phyloP scores from a whole-genome alignment of 2,329 filamentous ascomycete genomes.

The Fusarium pseudograminearum region DNA sequence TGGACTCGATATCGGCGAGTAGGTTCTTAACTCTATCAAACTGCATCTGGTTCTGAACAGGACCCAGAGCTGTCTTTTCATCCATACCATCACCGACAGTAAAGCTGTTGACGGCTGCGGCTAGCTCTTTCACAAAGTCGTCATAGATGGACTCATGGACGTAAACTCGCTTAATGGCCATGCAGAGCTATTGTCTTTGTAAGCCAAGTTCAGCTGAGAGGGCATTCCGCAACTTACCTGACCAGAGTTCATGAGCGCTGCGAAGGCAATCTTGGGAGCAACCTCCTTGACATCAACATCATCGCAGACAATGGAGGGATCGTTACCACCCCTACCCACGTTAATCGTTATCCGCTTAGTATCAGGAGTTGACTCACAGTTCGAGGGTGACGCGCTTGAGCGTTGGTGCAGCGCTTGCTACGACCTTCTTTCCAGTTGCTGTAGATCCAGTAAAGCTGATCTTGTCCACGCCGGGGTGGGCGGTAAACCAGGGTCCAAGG shows the following conservation, averaged over 20 bases:
- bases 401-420: conserved; percentile 65
- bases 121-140: conserved; percentile 55
- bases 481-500: conserved; percentile 69
- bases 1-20: conserved; percentile 65
- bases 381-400: conserved; percentile 72
- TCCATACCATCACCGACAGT: conserved; percentile 59
- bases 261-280: conserved; percentile 47
- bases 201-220: neutral
- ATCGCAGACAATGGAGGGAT: conserved; percentile 68
- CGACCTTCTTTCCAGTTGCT: conserved; percentile 70
- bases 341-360: conserved; percentile 2
- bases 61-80: conserved; percentile 60
- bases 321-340: conserved; percentile 64
- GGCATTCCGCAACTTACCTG: conserved; percentile 24
- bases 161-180: conserved; percentile 68
- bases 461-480: conserved; percentile 71
- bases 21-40: conserved; percentile 63
- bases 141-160: conserved; percentile 71
- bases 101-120: conserved; percentile 47
- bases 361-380: conserved; percentile 50
- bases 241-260: conserved; percentile 67
- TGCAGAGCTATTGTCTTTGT: conserved; percentile 15
- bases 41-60: conserved; percentile 74
- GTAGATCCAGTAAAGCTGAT: conserved; percentile 74
- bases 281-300: conserved; percentile 61